These are phyloP conservation scores for Leucaena leucocephala DNA, from an alignment of 306 rosid species.

Conservation along the genomic window DNA sequence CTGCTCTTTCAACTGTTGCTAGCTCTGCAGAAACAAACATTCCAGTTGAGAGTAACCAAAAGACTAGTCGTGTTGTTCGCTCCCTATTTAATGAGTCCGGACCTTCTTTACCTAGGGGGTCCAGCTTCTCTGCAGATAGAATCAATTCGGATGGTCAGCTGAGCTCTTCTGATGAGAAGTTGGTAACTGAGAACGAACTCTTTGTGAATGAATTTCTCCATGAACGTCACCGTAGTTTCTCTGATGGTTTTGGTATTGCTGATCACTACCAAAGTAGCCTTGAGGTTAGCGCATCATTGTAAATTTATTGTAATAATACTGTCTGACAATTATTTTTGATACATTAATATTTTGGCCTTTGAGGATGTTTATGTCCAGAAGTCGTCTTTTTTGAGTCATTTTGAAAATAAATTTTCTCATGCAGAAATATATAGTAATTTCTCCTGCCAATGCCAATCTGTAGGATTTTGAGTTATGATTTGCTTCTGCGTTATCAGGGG, in stretches of 20 bases:
- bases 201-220: constrained; percentile 85
- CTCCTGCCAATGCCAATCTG: neutral
- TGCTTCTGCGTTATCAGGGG: constrained; percentile 52
- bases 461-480: constrained; percentile 11
- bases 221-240: constrained; percentile 51
- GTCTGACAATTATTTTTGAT: constrained; percentile 8
- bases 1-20: constrained; percentile 38
- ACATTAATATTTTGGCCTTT: constrained; percentile 1
- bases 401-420: neutral
- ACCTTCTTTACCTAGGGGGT: constrained; percentile 33
- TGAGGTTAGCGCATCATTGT: constrained; percentile 57
- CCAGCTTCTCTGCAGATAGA: constrained; percentile 42
- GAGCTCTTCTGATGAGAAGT: constrained; percentile 48
- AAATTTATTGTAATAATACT: neutral
- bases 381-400: neutral
- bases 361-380: neutral
- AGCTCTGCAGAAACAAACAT: constrained; percentile 48
- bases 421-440: neutral
- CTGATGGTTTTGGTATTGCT: constrained; percentile 51
- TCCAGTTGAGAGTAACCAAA: constrained; percentile 36
- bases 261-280: constrained; percentile 56
- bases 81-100: constrained; percentile 74
- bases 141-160: constrained; percentile 45
- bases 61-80: constrained; percentile 64
- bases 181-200: constrained; percentile 68